Base-by-base conservation (phyloP, 495 filamentous ascomycete species). In the Hypoxylon rickii region DNA sequence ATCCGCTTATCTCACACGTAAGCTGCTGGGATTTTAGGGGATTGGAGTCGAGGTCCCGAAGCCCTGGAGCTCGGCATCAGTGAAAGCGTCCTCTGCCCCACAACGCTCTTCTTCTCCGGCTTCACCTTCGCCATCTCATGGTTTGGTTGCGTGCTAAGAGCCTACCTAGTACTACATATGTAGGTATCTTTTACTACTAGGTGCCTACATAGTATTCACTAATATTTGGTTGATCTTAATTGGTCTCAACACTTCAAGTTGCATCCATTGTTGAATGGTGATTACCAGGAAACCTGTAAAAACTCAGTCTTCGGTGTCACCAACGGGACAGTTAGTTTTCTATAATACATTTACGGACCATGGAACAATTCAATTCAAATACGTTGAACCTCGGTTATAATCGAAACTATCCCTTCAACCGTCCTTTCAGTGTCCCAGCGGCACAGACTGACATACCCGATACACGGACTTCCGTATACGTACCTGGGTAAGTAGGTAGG, bases 21-120 rank as follows among this genome's bases (percentile, higher is more conserved):
- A n/a, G n/a, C n/a, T n/a, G n/a, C n/a, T n/a, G n/a, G n/a, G n/a
- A n/a, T n/a, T n/a, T n/a, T n/a, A n/a, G n/a, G n/a, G n/a, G n/a
- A n/a, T n/a, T n/a, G n/a, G n/a, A n/a, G n/a, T n/a, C n/a, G n/a
- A n/a, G n/a, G n/a, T n/a, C n/a, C n/a, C n/a, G n/a, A n/a, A n/a
- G n/a, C n/a, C n/a, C n/a, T n/a, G n/a, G 29, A 41, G 18, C 19
- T 50, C 47, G 46, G 54, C 17, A 39, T 26, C 49, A 32, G n/a
- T n/a, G n/a, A n/a, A n/a, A n/a, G n/a, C n/a, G n/a, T n/a, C n/a
- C n/a, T n/a, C n/a, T 39, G 32, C 33, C 42, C 51, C 51, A 44
- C 51, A 7, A 31, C 24, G 34, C 20, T 31, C 4, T 10, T 37
- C n/a, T 40, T 38, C 31, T 39, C 24, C 38, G 29, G 39, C 26